Evolutionary conservation across 495 filamentous ascomycete species (phyloP).

Genomic region (Talaromyces stipitatus): DNA sequence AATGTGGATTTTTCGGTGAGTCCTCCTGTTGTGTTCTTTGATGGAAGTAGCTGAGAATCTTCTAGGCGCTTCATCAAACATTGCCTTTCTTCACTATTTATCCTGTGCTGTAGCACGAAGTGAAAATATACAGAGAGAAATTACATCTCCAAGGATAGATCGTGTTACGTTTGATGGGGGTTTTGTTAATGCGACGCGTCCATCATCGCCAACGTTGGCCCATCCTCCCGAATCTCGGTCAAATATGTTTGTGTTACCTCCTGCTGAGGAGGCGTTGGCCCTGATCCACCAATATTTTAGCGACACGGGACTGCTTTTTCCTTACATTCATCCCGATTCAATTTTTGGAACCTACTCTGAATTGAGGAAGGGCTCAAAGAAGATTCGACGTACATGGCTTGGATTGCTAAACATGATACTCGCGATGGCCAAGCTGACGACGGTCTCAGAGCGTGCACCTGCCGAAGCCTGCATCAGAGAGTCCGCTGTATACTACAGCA

Average conservation of each 20-base stretch:
- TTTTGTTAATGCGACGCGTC: not conserved
- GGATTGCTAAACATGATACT: constrained; percentile 18
- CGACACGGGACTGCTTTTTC: constrained; percentile 30
- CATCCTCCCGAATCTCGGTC: too few relatives aligned
- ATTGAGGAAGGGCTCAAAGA: constrained; percentile 18
- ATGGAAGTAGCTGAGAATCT: not conserved
- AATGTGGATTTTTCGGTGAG: constrained; percentile 41
- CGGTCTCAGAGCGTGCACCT: constrained; percentile 11
- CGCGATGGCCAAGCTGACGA: constrained; percentile 15
- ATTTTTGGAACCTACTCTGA: constrained; percentile 30
- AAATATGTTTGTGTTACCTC: too few relatives aligned
- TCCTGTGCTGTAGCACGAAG: too few relatives aligned
- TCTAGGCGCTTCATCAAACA: constrained; percentile 40
- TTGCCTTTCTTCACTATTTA: constrained; percentile 33
- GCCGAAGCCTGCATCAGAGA: constrained; percentile 15
- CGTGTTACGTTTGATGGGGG: constrained; percentile 1
- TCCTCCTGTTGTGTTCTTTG: not conserved
- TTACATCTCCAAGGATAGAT: too few relatives aligned
- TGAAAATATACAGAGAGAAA: too few relatives aligned
- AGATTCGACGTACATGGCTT: constrained; percentile 26
- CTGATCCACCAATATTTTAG: not conserved
- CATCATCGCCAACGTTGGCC: not conserved
- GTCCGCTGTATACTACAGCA: constrained; percentile 29
- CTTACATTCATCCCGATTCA: constrained; percentile 27
- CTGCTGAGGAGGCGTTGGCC: not conserved